Evolutionary conservation across 306 rosid species (phyloP), one percentile per base, ranked within the genome.

Genomic region (Begonia fuchsioides): DNA sequence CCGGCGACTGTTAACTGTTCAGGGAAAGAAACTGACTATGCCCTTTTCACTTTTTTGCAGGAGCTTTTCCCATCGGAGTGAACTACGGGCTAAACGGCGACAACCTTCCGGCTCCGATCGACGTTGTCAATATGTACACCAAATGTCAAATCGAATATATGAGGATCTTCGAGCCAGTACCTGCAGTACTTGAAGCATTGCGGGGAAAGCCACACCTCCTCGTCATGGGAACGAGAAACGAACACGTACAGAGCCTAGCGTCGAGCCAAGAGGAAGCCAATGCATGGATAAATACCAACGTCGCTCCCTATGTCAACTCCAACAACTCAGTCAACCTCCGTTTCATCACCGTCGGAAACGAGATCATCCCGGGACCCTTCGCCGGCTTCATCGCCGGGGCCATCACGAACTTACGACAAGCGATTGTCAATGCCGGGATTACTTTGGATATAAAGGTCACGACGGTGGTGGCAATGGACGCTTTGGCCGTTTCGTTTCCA

Each of bases 321-420:
- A 44, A 11, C 11, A 11, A 14, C 15, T 53, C 75, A 38, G 87
- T 79, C 45, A 75, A 19, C 20, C 66, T 79, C 64, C 69, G 59
- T 52, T 79, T 68, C 69, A 75, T 75, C 10, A 56, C 69, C 0
- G 82, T 75, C 7, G 86, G 82, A 43, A 79, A 79, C 17, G 82
- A 79, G 52, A 59, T 75, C 2, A 20, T 59, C 1, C 67, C 76
- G 6, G 5, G n/a, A 2, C 10, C 50, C 6, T 15, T 0, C 13
- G 69, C 79, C 38, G 18, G 5, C 0, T 71, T 17, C 56, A 56
- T 79, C 15, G 48, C 58, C 15, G 68, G 76, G 0, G 82, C 79
- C 11, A 59, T 79, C 69, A 58, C 53, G 19, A 79, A 68, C 47
- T 47, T 79, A n/a, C 74, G 68, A 10, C 66, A 8, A 0, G 79